Evolutionary conservation across 2,329 filamentous ascomycete species (phyloP), one percentile per base, ranked within the genome.

Genomic region (Monosporascus sp.): DNA sequence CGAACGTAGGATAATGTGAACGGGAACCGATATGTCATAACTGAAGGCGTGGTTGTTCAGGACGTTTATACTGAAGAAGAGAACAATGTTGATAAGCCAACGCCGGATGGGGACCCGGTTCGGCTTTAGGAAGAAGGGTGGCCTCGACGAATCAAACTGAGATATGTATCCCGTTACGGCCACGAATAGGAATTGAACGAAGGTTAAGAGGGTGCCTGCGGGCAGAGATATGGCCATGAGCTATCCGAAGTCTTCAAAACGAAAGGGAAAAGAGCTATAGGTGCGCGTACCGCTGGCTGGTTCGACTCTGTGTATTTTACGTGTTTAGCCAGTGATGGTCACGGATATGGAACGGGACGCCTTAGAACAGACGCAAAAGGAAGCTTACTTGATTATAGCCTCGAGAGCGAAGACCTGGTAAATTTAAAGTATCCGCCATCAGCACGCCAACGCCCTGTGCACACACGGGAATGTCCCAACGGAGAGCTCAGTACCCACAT

Each of bases 1-100:
- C 48, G 92, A 97, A 51, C 94, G 85, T 31, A 99, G 78, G 60
- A 99, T 97, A 63, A 99, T 99, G 68, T 99, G 94, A 48, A 99
- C 85, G 1, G 94, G 94, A 0, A 99, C 91, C 7, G 91, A 96
- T 53, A 99, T 97, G 63, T 91, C 86, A 74, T 97, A 99, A 58
- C 91, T 92, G 70, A 99, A 99, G 7, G 93, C 94, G 77, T 93
- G 93, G 65, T 99, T 99, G 74, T 99, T 99, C 66, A 99, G 75
- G 54, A 97, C 84, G 65, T 97, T 99, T 72, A 99, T 94, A 57
- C 82, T 82, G 69, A 96, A 94, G 73, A 97, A 97, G 62, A 97
- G 82, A 4, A 88, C 76, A 43, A 96, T 96, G 67, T 96, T 97
- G 65, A 93, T 78, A 49, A 89, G 68, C 92, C 94, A 97, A 67